Base-by-base conservation (phyloP, 2,329 filamentous ascomycete species). In the Orbilia javanica region DNA sequence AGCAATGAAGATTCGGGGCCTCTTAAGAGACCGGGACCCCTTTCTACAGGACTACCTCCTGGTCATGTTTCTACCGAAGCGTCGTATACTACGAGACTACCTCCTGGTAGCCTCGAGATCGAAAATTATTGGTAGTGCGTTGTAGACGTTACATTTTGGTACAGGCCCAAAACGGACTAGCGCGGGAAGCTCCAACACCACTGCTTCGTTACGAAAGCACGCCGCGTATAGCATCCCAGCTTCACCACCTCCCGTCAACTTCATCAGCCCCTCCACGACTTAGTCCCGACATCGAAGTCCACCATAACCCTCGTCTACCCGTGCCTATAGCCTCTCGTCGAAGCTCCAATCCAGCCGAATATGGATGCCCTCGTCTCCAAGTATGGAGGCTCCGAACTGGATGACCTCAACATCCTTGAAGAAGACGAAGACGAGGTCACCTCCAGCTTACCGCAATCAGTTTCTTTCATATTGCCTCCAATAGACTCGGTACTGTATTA, bases 311-410 rank as follows among this genome's bases (percentile, higher is more conserved):
- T 48, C 52, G 18, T 53, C 44, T 31, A 18, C 13, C 15, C 22
- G 22, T 27, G 18, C 15, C 13, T 25, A 15, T 18, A 44, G 31
- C 22, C 20, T 18, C 20, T 27, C 27, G 22, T 20, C 55, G 20
- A 27, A 60, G 15, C 66, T 60, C 39, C 18, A 46, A 65, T 50
- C 27, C 11, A 20, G 29, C 50, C 42, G 72, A 44, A 50, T 18
- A 99, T 99, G 96, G 93, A 99, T 86, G 89, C 93, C 82, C 90
- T 99, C 84, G 93, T 99, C 82, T 91, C 94, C 82, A 92, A 91
- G 85, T 98, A 98, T 89, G 93, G 92, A 86, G 90, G 91, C 82
- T 90, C 94, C 82, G 86, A 89, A 82, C 88, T 92, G 82, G 92
- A 96, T 85, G 88, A 89, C 82, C 90, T 91, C 83, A 87, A 88